Percentiles rank a stretch among this genome's conserved stretches.
phyloP scores from a whole-genome alignment of 2,329 filamentous ascomycete genomes.

The Fusarium austroafricanum region DNA sequence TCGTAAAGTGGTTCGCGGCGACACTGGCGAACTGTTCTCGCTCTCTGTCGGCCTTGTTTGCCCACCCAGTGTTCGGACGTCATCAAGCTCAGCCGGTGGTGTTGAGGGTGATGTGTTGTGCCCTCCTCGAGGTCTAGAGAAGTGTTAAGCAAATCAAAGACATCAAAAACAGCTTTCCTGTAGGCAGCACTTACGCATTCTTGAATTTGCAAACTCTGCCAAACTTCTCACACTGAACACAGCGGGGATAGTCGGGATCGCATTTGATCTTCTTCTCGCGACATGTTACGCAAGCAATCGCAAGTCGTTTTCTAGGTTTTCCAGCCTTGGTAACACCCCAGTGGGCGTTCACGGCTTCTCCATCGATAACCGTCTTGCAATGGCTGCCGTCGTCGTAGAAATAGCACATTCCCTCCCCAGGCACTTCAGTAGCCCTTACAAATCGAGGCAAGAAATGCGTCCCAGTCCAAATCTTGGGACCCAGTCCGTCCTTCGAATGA shows the following conservation, averaged over 20 bases:
- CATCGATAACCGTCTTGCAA: conserved; percentile 86
- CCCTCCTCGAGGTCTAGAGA: conserved; percentile 64
- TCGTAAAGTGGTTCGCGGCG: conserved; percentile 56
- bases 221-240: conserved; percentile 92
- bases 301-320: conserved; percentile 89
- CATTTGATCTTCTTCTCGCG: conserved; percentile 99
- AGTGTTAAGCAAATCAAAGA: conserved; percentile 14
- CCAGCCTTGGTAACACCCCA: conserved; percentile 96
- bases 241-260: conserved; percentile 87
- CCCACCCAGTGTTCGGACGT: conserved; percentile 52
- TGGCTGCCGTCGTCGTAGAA: conserved; percentile 88
- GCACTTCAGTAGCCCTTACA: conserved; percentile 72
- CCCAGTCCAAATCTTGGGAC: conserved; percentile 77
- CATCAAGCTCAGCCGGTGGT: conserved; percentile 63
- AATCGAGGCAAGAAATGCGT: conserved; percentile 75
- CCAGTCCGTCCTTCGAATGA: conserved; percentile 68
- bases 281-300: conserved; percentile 92
- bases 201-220: conserved; percentile 86
- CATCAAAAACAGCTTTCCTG: conserved; percentile 5
- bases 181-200: conserved; percentile 75
- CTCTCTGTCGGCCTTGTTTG: conserved; percentile 54
- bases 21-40: conserved; percentile 61
- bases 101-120: conserved; percentile 68
- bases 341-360: conserved; percentile 86
- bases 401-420: conserved; percentile 84